phyloP scores from a whole-genome alignment of 2,329 filamentous ascomycete species.

The Alternaria alternata region DNA sequence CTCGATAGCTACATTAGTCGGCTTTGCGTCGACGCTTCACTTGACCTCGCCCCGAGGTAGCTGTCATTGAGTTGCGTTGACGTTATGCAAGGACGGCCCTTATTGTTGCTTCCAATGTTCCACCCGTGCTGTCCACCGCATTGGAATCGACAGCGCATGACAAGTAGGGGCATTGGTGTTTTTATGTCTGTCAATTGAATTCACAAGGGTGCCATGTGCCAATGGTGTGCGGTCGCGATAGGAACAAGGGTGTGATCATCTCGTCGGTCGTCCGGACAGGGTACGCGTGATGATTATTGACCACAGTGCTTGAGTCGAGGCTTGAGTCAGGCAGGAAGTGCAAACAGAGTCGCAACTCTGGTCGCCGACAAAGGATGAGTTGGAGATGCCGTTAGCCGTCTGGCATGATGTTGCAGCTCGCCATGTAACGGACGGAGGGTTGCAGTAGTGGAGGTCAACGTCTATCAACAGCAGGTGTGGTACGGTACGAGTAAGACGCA shows the following conservation, averaged over 20 bases:
- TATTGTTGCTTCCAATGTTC: slow-evolving; percentile 33
- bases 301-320: slow-evolving; percentile 12
- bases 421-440: slow-evolving; percentile 9
- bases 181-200: slow-evolving; percentile 11
- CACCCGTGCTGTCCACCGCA: slow-evolving; percentile 37
- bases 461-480: slow-evolving; percentile 19
- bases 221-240: slow-evolving; percentile 27
- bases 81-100: slow-evolving; percentile 39
- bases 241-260: slow-evolving; percentile 27
- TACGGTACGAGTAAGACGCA: slow-evolving; percentile 21
- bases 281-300: slow-evolving; percentile 5
- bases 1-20: slow-evolving; percentile 9
- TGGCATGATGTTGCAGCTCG: slow-evolving; percentile 13
- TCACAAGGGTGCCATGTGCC: slow-evolving; percentile 50
- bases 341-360: slow-evolving; percentile 7
- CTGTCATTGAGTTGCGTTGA: slow-evolving; percentile 19
- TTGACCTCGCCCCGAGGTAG: slow-evolving; percentile 15
- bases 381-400: not conserved
- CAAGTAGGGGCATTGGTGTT: slow-evolving; percentile 2
- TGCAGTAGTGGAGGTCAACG: slow-evolving; percentile 10
- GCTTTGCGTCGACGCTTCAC: slow-evolving; percentile 28
- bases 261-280: slow-evolving; percentile 18
- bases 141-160: slow-evolving; percentile 28
- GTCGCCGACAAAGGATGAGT: not conserved
- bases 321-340: slow-evolving; percentile 18